These are phyloP conservation scores for Xylariomycetidae sp. DNA, from an alignment of 2,329 filamentous ascomycete genomes.

Conservation along the genomic window DNA sequence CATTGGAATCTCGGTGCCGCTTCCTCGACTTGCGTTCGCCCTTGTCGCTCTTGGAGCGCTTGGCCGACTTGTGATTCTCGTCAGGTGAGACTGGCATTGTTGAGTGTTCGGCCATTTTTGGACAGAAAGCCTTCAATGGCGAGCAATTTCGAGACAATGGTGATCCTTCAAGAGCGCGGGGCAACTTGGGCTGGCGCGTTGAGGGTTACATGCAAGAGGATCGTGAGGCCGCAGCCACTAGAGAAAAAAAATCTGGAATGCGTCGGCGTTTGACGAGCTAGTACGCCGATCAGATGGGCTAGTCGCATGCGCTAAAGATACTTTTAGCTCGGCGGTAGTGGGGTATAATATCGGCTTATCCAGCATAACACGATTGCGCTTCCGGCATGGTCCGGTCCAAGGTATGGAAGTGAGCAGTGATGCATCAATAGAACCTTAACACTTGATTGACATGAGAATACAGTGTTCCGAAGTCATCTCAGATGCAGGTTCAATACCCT, in stretches of 20 bases:
- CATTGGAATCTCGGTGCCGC: constrained; percentile 20
- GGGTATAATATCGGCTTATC: no score
- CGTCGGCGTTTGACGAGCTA: constrained; percentile 8
- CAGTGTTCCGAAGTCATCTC: no score
- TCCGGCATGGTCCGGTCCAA: no score
- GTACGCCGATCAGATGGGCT: constrained; percentile 3
- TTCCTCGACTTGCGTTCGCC: constrained; percentile 15
- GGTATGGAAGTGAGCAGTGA: no score
- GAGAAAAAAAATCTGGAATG: constrained; percentile 3
- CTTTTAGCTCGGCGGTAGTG: no score
- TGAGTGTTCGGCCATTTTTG: constrained; percentile 13
- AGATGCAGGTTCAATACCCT: constrained; percentile 7
- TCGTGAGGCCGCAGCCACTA: background rate
- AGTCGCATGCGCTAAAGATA: no score
- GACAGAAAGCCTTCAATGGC: background rate
- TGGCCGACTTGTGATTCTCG: constrained; percentile 8
- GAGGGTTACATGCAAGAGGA: background rate
- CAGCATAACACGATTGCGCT: no score
- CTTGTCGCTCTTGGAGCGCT: constrained; percentile 16
- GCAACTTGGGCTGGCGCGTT: no score
- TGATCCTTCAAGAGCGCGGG: no score
- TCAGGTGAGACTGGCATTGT: constrained; percentile 5
- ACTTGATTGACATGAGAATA: no score
- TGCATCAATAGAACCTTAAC: no score
- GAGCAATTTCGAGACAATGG: no score